phyloP scores from a whole-genome alignment of 768 basidiomycete species.

The Leccinum variicolor region DNA sequence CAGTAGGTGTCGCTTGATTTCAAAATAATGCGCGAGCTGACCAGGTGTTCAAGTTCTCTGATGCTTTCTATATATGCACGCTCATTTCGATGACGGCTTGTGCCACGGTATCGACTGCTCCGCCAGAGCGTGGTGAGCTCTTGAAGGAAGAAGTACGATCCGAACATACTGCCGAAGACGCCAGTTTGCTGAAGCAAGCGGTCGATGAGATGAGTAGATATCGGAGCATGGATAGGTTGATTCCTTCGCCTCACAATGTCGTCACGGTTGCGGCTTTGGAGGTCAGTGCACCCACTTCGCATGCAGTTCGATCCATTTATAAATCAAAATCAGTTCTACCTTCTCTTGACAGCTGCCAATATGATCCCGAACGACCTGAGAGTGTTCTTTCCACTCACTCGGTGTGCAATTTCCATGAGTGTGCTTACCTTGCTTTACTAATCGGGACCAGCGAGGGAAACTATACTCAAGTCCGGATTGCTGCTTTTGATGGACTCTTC shows the following conservation, averaged over 20 bases:
- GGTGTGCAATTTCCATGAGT: slow-evolving; percentile 45
- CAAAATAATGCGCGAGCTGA: slow-evolving; percentile 1
- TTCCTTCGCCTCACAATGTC: slow-evolving; percentile 91
- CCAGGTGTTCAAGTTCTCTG: slow-evolving; percentile 63
- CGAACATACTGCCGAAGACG: slow-evolving; percentile 67
- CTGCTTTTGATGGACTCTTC: slow-evolving; percentile 93
- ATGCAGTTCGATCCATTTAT: slow-evolving; percentile 5
- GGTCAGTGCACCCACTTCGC: slow-evolving; percentile 43
- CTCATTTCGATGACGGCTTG: slow-evolving; percentile 81
- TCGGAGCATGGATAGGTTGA: slow-evolving; percentile 91
- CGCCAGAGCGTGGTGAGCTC: slow-evolving; percentile 80
- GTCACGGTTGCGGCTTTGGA: slow-evolving; percentile 90
- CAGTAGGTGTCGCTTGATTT: slow-evolving; percentile 46
- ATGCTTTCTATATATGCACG: slow-evolving; percentile 86
- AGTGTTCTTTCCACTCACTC: slow-evolving; percentile 83
- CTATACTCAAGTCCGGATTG: slow-evolving; percentile 84
- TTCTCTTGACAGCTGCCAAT: slow-evolving; percentile 72
- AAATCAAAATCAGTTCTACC: slow-evolving; percentile 58
- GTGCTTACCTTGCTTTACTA: slow-evolving; percentile 4
- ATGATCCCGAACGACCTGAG: slow-evolving; percentile 74
- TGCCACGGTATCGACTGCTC: slow-evolving; percentile 69
- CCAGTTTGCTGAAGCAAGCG: slow-evolving; percentile 67
- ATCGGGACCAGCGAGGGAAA: slow-evolving; percentile 76
- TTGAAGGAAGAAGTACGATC: slow-evolving; percentile 62
- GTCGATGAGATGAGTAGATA: slow-evolving; percentile 85